Evolutionary conservation across 306 rosid genomes (phyloP).

Genomic region (Medicago lupulina): DNA sequence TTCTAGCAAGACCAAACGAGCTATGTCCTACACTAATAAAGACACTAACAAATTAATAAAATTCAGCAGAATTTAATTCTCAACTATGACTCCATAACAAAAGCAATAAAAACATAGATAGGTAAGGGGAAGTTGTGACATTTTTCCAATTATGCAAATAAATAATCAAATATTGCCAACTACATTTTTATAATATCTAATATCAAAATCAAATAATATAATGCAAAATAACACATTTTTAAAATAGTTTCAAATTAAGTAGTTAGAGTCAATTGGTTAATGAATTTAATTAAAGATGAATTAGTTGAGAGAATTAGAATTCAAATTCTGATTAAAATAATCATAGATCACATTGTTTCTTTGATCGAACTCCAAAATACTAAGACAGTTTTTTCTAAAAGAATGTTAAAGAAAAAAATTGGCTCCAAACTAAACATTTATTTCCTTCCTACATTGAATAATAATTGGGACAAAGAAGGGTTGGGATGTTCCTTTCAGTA

Average conservation of each 20-base stretch:
- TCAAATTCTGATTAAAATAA: no score
- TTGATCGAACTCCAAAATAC: no score
- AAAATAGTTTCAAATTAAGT: no score
- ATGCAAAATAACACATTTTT: neutral
- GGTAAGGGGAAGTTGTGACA: slow-evolving; percentile 1
- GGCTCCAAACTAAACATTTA: no score
- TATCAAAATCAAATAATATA: neutral
- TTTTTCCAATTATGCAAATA: neutral
- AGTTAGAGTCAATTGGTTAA: no score
- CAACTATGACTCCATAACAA: slow-evolving; percentile 7
- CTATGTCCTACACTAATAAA: slow-evolving; percentile 22
- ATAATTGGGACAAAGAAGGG: slow-evolving; percentile 23
- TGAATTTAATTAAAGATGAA: no score
- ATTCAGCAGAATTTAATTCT: neutral
- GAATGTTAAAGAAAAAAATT: no score
- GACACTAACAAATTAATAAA: neutral
- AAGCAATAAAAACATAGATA: neutral
- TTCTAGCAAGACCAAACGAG: slow-evolving; percentile 30
- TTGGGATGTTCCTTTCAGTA: slow-evolving; percentile 46
- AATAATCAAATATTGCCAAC: neutral
- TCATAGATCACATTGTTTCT: no score
- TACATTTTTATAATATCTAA: neutral
- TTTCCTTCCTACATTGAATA: slow-evolving; percentile 13
- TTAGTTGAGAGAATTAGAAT: no score
- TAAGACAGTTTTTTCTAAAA: no score